Evolutionary conservation across 2,329 filamentous ascomycete species (phyloP), one percentile per base, ranked within the genome.

Genomic region (Pseudopyricularia cyperi): DNA sequence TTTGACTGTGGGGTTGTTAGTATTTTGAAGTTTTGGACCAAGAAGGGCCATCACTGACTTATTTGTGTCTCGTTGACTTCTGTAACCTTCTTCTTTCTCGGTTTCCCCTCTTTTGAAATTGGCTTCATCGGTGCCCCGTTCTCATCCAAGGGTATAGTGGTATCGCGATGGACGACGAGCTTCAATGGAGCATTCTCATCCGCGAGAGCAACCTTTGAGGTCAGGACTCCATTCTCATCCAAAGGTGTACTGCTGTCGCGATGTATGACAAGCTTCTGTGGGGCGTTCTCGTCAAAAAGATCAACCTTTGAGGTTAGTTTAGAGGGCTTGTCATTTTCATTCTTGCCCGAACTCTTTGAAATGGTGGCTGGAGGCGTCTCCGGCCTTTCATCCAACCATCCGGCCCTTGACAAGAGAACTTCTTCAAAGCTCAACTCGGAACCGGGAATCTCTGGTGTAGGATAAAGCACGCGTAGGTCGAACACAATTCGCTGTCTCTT

Each of bases 1-100:
- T 74, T 95, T 93, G 66, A 97, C 89, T 93, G 58, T 55, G 24
- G 30, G 8, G 2, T 9, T 8, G n/a, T 48, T 19, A 34, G 28
- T n/a, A 28, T 14, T 19, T n/a, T 9, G 14, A 6, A 7, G 8
- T 33, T 33, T 17, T 5, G 7, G 5, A 22, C 33, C n/a, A 9
- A n/a, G 34, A 14, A 14, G 28, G 5, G 7, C 7, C 9, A 17
- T 15, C 6, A 74, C 84, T 71, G 72, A 94, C 88, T 88, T 51
- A 91, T 95, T 66, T 96, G 89, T 2, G 90, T 95, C 67, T 95
- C 89, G 60, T 90, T 90, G 52, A 90, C 74, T 62, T 96, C 89
- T 69, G 87, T 85, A 47, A 85, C 70, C 67, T 94, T 91, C 69
- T 90, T 82, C 63, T 83, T 87, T 65, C 79, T 83, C 2, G 62